Conservation (phyloP, 192 early-diverging fungal species). For the Entomortierella lignicola region DNA sequence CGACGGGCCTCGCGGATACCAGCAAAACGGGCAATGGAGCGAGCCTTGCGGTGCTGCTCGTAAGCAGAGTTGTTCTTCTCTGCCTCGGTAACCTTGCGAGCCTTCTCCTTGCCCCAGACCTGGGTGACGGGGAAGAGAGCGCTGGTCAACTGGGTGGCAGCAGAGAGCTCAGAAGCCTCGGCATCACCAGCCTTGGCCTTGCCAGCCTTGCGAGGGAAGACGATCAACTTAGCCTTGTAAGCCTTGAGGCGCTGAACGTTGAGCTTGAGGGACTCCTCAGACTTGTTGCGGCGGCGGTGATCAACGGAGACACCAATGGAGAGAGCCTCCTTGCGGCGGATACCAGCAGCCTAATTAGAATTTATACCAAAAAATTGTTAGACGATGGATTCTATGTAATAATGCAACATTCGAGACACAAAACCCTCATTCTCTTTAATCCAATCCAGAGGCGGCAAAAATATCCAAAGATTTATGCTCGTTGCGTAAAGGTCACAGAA, state of each 20-base stretch:
- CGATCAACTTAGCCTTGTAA: constrained; percentile 94
- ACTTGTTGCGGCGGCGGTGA: constrained; percentile 96
- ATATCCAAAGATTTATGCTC: too few species aligned
- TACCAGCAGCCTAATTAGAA: constrained; percentile 92
- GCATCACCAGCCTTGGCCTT: constrained; percentile 87
- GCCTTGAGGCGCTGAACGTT: constrained; percentile 95
- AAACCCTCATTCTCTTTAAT: too few species aligned
- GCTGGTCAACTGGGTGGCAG: constrained; percentile 74
- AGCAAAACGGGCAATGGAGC: constrained; percentile 77
- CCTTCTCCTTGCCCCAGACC: constrained; percentile 56
- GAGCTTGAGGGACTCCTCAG: constrained; percentile 90
- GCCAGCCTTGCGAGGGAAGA: constrained; percentile 95
- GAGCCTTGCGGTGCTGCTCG: constrained; percentile 81
- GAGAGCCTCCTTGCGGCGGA: constrained; percentile 92
- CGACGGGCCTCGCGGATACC: constrained; percentile 83
- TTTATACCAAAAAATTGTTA: too few species aligned
- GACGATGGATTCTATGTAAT: too few species aligned
- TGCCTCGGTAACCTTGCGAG: constrained; percentile 63
- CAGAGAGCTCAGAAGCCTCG: constrained; percentile 63
- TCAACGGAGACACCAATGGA: constrained; percentile 97
- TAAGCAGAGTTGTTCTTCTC: constrained; percentile 71
- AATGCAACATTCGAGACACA: too few species aligned
- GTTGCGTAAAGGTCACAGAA: too few species aligned
- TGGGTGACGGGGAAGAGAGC: constrained; percentile 78
- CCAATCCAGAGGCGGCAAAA: too few species aligned